Evolutionary conservation across 139 green algal species (phyloP), one percentile per base, ranked within the genome.

Genomic region (Asterochloris erici): DNA sequence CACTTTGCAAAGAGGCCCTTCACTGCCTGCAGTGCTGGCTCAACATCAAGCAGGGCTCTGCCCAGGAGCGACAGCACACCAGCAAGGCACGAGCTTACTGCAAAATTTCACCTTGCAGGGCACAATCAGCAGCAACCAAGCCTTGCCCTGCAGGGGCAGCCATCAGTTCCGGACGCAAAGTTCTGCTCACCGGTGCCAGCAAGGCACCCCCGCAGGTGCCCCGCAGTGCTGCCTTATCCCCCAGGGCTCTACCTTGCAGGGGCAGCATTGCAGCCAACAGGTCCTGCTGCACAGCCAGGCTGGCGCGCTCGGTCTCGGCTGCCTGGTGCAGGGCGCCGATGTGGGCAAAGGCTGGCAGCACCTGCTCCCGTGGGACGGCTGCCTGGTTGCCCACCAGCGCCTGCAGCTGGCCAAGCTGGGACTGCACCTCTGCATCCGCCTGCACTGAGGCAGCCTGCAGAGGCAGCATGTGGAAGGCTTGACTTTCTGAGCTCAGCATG

Each of bases 301-400:
- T 47, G 1, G 24, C 15, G 16, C 68, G 60, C 54, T 68, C 54
- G n/a, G n/a, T 15, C 24, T 70, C 60, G 9, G 47, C 68, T 61
- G 60, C 12, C 54, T 70, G 54, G 60, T 80, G 76, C 4, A 61
- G 47, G 60, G 29, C 68, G 54, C 76, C 76, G 15, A 80, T 28
- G n/a, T 61, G 60, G 38, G 60, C 76, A 80, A 80, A 80, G 61
- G 60, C 76, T 28, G 76, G 76, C 76, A 70, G 76, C 60, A 80
- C 76, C 23, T 26, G 60, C 76, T 80, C 54, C n/a, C 61, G 68
- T 14, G 54, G 54, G 14, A 80, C 76, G 15, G 76, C 60, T 62
- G 68, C 60, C 60, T 61, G 60, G 68, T 15, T 62, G 16, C 76
- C 76, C 29, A 80, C 76, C 76, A 80, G 76, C 47, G 60, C 60